Base-by-base conservation (phyloP, 768 basidiomycete species). In the Boletus rubroflammeus region DNA sequence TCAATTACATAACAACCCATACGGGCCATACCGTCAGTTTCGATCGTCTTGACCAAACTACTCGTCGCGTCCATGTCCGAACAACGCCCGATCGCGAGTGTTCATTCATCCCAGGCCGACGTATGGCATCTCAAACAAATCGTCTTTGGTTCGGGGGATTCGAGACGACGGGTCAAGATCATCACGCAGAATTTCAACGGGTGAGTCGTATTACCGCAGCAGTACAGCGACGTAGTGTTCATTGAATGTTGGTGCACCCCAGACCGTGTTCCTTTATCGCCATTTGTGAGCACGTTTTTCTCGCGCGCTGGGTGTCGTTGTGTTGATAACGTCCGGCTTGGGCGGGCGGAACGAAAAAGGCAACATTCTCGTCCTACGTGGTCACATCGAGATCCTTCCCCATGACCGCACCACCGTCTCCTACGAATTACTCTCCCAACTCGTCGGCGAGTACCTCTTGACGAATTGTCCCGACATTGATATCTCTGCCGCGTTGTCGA, bases 201-300 rank as follows among this genome's bases (percentile, higher is more conserved):
- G 90, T 89, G 53, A 55, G 84, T 76, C 39, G 6, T 19, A 31
- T 31, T 11, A 5, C 45, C 45, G n/a, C 44, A 45, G 44, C 19
- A 19, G 7, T 5, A 45, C 6, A 11, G 13, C 9, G 14, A 8
- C 25, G 23, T 26, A 4, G 17, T 7, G 10, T 10, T 46, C 38
- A 42, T 42, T 42, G 7, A 13, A 38, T 39, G 11, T 46, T 17
- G 3, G 14, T 26, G 38, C 17, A 7, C n/a, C 8, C 34, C 7
- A 94, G 93, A 9, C 92, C 93, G 9, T 95, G 93, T 65, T 93
- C 90, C 0, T 89, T 95, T 59, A 91, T 95, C 62, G 93, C 92
- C 26, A 88, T 93, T 54, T 93, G 90, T 90, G 64, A 61, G 44
- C 25, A 26, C 26, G 0, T 19, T 9, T 25, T 65, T 35, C 31